Evolutionary conservation across 345 rosid genomes (phyloP), one percentile per base, ranked within the genome.

Genomic region (Lepidium africanum): DNA sequence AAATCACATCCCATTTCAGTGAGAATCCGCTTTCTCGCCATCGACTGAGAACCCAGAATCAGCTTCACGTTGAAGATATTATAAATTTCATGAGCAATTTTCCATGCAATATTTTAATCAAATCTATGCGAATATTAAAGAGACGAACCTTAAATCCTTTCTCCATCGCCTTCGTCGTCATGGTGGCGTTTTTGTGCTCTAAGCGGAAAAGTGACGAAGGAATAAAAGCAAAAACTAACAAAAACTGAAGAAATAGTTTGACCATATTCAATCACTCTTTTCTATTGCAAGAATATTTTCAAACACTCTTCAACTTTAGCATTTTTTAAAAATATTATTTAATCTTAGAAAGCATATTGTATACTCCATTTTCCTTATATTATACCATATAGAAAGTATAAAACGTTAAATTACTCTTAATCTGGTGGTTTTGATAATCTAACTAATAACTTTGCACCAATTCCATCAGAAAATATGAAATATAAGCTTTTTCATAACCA

Each of bases 1-100:
- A 89, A 94, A 17, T 87, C 84, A 68, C 89, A 91, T 30, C 99
- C 96, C 97, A 94, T 94, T 37, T 94, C 96, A 42, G 87, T 63
- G 5, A 94, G 75, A 62, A 94, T 94, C 55, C 77, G 65, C 40
- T 77, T 82, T 48, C 99, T 81, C 2, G 95, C 85, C 80, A 79
- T 77, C 4, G 97, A 94, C 47, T 88, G 77, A 21, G 97, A 94
- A 13, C 97, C 99, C 71, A 94, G 43, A 52, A 94, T 86, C 61
- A 94, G 35, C 97, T 91, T 88, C 69, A 38, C 19, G 2, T 59
- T 40, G 3, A 32, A 9, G 15, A 40, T 9, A 38, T 27, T 39
- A 17, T 3, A 23, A 33, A 30, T 73, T 12, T 10, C 51, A 50
- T 56, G 2, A 73, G 53, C 40, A 57, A 9, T 1, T 13, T 14